phyloP scores from a whole-genome alignment of 768 basidiomycete species.

The Hericium rajendrae region DNA sequence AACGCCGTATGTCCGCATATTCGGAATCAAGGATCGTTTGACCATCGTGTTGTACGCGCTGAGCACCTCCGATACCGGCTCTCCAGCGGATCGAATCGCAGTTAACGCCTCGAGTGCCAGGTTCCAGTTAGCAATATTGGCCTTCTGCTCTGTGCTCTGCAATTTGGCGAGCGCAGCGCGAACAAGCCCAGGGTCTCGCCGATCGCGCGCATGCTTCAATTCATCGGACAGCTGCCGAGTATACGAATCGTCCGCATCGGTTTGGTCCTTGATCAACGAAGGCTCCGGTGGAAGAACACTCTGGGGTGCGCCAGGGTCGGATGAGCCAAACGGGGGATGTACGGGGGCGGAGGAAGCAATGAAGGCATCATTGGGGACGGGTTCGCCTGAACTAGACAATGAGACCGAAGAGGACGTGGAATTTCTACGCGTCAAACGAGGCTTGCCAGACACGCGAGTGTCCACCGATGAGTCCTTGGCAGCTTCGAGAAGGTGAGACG shows the following conservation, averaged over 20 bases:
- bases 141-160: conserved; percentile 14
- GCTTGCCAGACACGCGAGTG: conserved; percentile 14
- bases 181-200: conserved; percentile 18
- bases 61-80: conserved; percentile 46
- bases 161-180: conserved; percentile 21
- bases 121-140: conserved; percentile 51
- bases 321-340: background rate
- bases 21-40: conserved; percentile 49
- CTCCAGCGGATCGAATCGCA: conserved; percentile 34
- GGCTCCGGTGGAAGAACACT: conserved; percentile 12
- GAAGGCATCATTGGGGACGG: conserved; percentile 1
- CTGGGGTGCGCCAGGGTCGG: conserved; percentile 22
- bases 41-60: conserved; percentile 70
- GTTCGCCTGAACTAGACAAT: conserved; percentile 13
- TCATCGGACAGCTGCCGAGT: background rate
- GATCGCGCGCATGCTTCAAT: background rate
- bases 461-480: conserved; percentile 12
- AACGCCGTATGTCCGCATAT: conserved; percentile 46
- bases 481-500: conserved; percentile 8
- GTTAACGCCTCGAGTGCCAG: conserved; percentile 46
- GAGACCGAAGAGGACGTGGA: conserved; percentile 22
- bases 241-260: background rate
- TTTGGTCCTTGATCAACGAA: background rate
- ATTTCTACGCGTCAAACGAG: conserved; percentile 35
- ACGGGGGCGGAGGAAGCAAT: conserved; percentile 3